A percentile compares a stretch with the other conserved stretches of the same genome.
Evolutionary conservation across 441 rosid species (phyloP).

Genomic region (Corymbia calophylla): DNA sequence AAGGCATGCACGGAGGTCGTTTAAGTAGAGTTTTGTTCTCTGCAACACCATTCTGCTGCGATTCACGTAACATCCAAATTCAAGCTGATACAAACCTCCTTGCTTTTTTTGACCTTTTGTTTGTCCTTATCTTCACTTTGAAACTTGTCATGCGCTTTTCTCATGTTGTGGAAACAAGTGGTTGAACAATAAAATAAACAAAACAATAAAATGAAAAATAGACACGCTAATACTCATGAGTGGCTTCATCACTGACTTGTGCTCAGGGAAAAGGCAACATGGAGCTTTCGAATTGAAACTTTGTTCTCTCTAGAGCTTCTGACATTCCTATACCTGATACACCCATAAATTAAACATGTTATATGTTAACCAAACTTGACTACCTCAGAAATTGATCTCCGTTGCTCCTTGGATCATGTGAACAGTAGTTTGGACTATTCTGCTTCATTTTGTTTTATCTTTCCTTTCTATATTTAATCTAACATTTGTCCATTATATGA

Average conservation of each 20-base stretch:
- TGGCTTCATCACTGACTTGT: background rate
- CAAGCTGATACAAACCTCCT: too few species aligned
- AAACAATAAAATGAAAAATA: too few species aligned
- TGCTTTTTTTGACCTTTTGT: too few species aligned
- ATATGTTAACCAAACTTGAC: background rate
- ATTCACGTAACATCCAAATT: too few species aligned
- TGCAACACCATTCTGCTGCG: too few species aligned
- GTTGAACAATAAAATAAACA: too few species aligned
- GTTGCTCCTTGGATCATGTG: background rate
- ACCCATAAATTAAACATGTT: background rate
- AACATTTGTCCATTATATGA: background rate
- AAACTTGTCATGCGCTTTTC: too few species aligned
- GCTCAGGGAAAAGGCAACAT: background rate
- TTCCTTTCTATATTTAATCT: background rate
- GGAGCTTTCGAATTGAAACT: too few species aligned
- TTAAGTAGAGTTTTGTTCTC: too few species aligned
- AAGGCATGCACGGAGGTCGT: too few species aligned
- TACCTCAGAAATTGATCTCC: background rate
- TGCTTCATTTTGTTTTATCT: background rate
- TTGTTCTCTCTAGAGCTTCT: background rate
- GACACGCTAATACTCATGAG: background rate
- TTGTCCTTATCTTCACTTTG: too few species aligned
- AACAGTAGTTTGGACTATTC: background rate
- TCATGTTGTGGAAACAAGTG: too few species aligned
- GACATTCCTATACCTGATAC: background rate